A percentile compares a stretch with the other conserved stretches of the same genome.
Evolutionary conservation across 176 grass and related monocot genomes (phyloP).

Genomic region (Carex scoparia): DNA sequence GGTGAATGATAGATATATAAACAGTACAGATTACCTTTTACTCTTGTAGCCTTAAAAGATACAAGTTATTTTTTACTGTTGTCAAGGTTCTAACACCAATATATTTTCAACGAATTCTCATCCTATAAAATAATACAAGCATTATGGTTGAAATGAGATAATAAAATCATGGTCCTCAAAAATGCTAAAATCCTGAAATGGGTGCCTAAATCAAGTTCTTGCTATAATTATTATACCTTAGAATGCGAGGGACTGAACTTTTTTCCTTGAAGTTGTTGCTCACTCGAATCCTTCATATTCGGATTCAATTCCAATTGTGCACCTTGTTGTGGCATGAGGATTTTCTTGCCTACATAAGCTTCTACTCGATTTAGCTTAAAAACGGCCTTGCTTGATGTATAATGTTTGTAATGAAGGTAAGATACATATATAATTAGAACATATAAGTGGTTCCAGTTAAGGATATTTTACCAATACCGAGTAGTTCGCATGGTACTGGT

Average conservation of each 20-base stretch:
- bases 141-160: not conserved
- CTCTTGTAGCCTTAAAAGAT: too few relatives aligned
- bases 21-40: too few relatives aligned
- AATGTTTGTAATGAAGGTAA: not conserved
- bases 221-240: conserved; percentile 30
- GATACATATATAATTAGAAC: not conserved
- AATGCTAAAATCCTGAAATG: not conserved
- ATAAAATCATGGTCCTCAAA: not conserved
- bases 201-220: not conserved
- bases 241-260: conserved; percentile 12
- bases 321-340: conserved; percentile 31
- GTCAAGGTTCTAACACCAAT: too few relatives aligned
- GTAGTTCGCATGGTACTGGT: not conserved
- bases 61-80: too few relatives aligned
- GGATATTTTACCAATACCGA: not conserved
- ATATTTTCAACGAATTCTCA: too few relatives aligned
- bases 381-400: not conserved
- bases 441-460: not conserved
- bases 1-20: too few relatives aligned
- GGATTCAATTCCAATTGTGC: conserved; percentile 32
- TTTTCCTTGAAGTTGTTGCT: conserved; percentile 24
- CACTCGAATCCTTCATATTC: conserved; percentile 31
- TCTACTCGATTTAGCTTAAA: conserved; percentile 6
- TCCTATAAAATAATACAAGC: not conserved
- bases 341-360: conserved; percentile 10